Conservation (phyloP, 2,329 filamentous ascomycete genomes). For the Arthrinium puccinioides region DNA sequence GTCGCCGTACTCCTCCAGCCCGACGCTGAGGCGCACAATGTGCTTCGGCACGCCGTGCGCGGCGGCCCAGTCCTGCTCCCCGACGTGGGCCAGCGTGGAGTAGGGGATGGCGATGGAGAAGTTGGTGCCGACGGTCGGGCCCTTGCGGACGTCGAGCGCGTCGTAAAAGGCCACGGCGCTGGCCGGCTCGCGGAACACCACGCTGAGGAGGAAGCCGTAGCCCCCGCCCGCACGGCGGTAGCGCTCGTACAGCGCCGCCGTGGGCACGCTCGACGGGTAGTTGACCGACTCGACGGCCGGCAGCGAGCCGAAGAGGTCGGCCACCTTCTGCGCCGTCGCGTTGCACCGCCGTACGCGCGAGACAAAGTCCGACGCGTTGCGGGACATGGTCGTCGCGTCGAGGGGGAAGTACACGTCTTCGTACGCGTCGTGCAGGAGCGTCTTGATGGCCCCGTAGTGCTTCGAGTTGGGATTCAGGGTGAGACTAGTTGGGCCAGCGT, state of each 20-base stretch:
- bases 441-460: slow-evolving; percentile 62
- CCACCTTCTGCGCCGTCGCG: slow-evolving; percentile 75
- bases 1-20: slow-evolving; percentile 53
- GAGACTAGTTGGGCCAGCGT: slow-evolving; percentile 39
- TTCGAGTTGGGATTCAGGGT: slow-evolving; percentile 58
- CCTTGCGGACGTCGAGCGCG: slow-evolving; percentile 78
- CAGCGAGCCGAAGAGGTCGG: slow-evolving; percentile 57
- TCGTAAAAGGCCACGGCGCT: slow-evolving; percentile 82
- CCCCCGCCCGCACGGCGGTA: slow-evolving; percentile 50
- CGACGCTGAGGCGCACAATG: slow-evolving; percentile 81
- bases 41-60: slow-evolving; percentile 73
- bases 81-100: slow-evolving; percentile 83
- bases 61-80: slow-evolving; percentile 83
- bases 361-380: slow-evolving; percentile 89
- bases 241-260: slow-evolving; percentile 66
- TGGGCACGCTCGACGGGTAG: slow-evolving; percentile 75
- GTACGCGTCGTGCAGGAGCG: slow-evolving; percentile 66
- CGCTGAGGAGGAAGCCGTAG: slow-evolving; percentile 83
- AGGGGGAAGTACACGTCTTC: slow-evolving; percentile 95
- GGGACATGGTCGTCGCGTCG: slow-evolving; percentile 88
- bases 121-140: slow-evolving; percentile 90
- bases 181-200: slow-evolving; percentile 63
- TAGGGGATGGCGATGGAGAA: slow-evolving; percentile 92
- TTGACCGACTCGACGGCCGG: slow-evolving; percentile 65
- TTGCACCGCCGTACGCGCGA: slow-evolving; percentile 79